Base-by-base conservation (phyloP, 2,329 filamentous ascomycete species). In the Aspergillus pseudonomiae region DNA sequence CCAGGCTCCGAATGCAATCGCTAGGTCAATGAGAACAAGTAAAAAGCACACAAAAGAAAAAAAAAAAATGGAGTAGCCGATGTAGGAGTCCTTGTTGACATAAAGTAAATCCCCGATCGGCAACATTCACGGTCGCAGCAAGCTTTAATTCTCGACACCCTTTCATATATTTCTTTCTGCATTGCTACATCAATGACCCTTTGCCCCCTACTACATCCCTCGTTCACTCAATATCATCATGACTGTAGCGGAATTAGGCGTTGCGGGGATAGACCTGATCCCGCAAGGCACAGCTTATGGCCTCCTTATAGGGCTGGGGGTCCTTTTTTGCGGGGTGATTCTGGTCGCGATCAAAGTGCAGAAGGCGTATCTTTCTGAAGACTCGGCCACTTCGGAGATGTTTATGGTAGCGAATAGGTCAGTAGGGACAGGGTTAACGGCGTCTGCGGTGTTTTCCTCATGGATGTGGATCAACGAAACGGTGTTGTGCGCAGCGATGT, bases 261-360 rank as follows among this genome's bases (percentile, higher is more conserved):
- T 54, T 14, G 52, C 52, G 52, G 61, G 61, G 34, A 53, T 65
- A 26, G 59, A 67, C 43, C 61, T 75, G 32, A 67, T 75, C 46
- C 64, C 73, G 4, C 73, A 75, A 46, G 73, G 73, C 46, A 69
- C 72, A 14, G 73, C 69, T 19, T 84, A 84, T 74, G 82, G 82
- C 63, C 73, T 84, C 24, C 77, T 85, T 48, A 77, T 84, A 62
- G 83, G 82, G 7, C 78, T 85, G 6, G 80, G 80, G 1, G 72
- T 84, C 1, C 65, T 81, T 1, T 85, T 85, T 65, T 82, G 79
- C 60, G 72, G 77, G 4, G 78, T 85, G 21, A 84, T 84, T 63
- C 64, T 85, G 7, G 67, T 74, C 6, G 81, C 82, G 5, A 77
- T 84, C 39, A 78, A 79, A 45, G 73, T 84, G 3, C 82, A 84